Base-by-base conservation (phyloP, 139 green algal species). In the Chlorella sp. region DNA sequence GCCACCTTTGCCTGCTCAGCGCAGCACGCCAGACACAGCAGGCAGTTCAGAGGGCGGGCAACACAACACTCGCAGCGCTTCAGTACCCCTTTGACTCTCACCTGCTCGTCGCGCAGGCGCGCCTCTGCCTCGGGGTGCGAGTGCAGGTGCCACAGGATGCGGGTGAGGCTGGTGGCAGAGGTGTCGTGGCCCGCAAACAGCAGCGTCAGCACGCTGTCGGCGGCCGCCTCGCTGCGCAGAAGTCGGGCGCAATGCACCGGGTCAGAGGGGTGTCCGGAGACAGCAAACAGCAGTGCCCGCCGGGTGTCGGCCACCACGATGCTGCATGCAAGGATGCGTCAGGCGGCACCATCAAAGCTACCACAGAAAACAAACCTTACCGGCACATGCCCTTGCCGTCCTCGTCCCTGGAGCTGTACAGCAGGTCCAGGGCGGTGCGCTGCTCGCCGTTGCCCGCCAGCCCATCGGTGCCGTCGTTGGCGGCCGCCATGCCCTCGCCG, bases 201-300 rank as follows among this genome's bases (percentile, higher is more conserved):
- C 88, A 97, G 94, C 67, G 93, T 97, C 96, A 99, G 98, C 32
- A 99, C 90, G 85, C 98, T 96, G 85, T 99, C 97, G 3, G 48
- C 74, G 48, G 65, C 41, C 46, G 64, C 44, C 0, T 44, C 74
- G 48, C 74, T 80, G 74, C 48, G 46, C 44, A 11, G 7, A 32
- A 41, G 9, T 32, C 46, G 11, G 46, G 46, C 7, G 11, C 46
- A 11, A 7, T 17, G 46, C 46, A 11, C 8, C 8, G 11, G 46
- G 7, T 7, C 8, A 54, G 46, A 54, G 46, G 46, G 7, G 7
- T n/a, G n/a, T n/a, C n/a, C n/a, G n/a, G n/a, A n/a, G n/a, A n/a
- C n/a, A n/a, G n/a, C n/a, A n/a, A n/a, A n/a, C n/a, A n/a, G n/a
- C n/a, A n/a, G n/a, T n/a, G n/a, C n/a, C n/a, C n/a, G n/a, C n/a